Evolutionary conservation across 2,329 filamentous ascomycete species (phyloP).

Genomic region (Chaetoscypha palmicola): DNA sequence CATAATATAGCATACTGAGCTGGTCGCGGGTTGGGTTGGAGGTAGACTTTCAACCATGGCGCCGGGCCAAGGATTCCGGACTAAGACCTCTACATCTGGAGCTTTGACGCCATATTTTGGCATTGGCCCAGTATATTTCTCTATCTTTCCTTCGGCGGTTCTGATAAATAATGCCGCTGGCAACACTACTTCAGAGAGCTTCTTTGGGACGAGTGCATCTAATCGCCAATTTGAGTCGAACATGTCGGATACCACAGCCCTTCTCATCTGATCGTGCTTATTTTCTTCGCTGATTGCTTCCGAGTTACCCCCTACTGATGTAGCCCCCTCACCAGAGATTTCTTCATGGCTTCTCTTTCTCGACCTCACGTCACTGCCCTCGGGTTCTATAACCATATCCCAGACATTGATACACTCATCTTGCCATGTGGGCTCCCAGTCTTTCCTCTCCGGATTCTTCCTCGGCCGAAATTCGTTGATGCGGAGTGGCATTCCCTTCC

Average conservation of each 20-base stretch:
- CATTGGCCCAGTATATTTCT: constrained; percentile 61
- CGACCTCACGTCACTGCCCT: constrained; percentile 26
- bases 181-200: constrained; percentile 57
- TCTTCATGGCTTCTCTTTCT: constrained; percentile 46
- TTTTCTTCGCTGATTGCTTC: constrained; percentile 34
- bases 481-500: constrained; percentile 70
- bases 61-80: constrained; percentile 73
- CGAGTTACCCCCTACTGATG: constrained; percentile 15
- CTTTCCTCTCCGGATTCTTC: constrained; percentile 25
- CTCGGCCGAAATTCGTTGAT: constrained; percentile 53
- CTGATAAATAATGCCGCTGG: constrained; percentile 66
- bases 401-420: constrained; percentile 78
- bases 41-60: constrained; percentile 60
- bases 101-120: constrained; percentile 43
- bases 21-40: constrained; percentile 54
- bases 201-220: constrained; percentile 61
- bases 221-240: constrained; percentile 70
- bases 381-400: constrained; percentile 59
- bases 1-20: constrained; percentile 80
- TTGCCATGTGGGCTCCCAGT: constrained; percentile 56
- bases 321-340: constrained; percentile 28
- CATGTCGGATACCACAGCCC: constrained; percentile 65
- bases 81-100: constrained; percentile 63
- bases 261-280: constrained; percentile 44
- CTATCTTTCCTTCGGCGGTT: constrained; percentile 55